Conservation (phyloP, 331 rosid genomes). For the Malus hybrid region DNA sequence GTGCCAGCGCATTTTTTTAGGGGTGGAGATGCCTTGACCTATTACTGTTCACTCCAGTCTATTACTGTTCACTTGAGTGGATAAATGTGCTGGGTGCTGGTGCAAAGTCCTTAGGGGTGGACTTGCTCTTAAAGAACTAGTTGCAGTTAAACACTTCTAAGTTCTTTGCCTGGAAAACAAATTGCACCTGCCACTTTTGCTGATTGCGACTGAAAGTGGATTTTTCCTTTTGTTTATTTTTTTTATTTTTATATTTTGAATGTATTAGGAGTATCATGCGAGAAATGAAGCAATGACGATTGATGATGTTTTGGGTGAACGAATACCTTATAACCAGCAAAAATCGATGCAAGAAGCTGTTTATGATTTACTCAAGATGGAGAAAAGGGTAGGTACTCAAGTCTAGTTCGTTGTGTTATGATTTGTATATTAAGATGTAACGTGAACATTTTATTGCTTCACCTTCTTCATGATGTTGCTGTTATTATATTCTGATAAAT, state of each 20-base stretch:
- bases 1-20: no score
- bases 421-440: background rate
- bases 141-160: background rate
- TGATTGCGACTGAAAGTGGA: background rate
- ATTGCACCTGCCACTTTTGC: background rate
- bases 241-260: background rate
- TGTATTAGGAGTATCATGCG: slow-evolving; percentile 45
- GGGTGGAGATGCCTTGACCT: no score
- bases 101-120: no score
- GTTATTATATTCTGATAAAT: slow-evolving; percentile 3
- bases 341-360: slow-evolving; percentile 63
- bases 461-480: background rate
- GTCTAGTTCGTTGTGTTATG: background rate
- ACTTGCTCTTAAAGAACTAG: background rate
- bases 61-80: no score
- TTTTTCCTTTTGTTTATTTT: background rate
- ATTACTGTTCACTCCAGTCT: no score
- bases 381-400: slow-evolving; percentile 44
- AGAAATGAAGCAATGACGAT: slow-evolving; percentile 54
- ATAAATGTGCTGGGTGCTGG: no score
- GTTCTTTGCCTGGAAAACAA: background rate
- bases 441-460: background rate
- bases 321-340: slow-evolving; percentile 82
- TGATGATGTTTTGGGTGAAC: slow-evolving; percentile 93
- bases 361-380: slow-evolving; percentile 70